Conservation (phyloP, 78 protist genomes). For the Planoprotostelium fungivorum region DNA sequence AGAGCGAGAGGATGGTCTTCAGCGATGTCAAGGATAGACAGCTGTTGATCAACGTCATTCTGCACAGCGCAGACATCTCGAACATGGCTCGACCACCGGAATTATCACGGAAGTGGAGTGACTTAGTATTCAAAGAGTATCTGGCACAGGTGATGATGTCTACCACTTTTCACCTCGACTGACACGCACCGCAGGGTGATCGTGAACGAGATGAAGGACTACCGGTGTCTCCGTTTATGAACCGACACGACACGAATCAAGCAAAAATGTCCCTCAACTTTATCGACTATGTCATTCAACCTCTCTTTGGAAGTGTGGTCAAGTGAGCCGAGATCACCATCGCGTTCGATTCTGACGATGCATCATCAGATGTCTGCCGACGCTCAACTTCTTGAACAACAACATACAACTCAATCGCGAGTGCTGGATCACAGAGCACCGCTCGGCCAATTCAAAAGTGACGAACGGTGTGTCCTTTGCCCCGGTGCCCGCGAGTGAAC, state of each 20-base stretch:
- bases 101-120: background rate
- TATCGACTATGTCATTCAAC: conserved; percentile 3
- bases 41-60: background rate
- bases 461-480: too few relatives aligned
- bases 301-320: background rate
- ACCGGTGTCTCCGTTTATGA: conserved; percentile 8
- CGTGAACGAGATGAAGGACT: background rate
- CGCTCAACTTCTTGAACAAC: background rate
- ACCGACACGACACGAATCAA: conserved; percentile 1
- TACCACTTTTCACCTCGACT: background rate
- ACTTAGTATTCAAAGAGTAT: background rate
- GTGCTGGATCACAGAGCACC: background rate
- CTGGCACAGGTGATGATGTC: background rate
- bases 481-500: too few relatives aligned
- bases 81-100: conserved; percentile 3
- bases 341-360: background rate
- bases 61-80: background rate
- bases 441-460: too few relatives aligned
- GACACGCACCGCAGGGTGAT: background rate
- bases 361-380: background rate
- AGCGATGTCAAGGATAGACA: background rate
- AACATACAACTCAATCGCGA: background rate
- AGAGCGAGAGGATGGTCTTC: background rate
- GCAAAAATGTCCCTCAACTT: conserved; percentile 12
- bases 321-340: background rate